Percentiles rank a stretch among this genome's conserved stretches.
These are phyloP conservation scores for Candida labiduridarum DNA, from an alignment of 1,139 yeast species.

Conservation along the genomic window DNA sequence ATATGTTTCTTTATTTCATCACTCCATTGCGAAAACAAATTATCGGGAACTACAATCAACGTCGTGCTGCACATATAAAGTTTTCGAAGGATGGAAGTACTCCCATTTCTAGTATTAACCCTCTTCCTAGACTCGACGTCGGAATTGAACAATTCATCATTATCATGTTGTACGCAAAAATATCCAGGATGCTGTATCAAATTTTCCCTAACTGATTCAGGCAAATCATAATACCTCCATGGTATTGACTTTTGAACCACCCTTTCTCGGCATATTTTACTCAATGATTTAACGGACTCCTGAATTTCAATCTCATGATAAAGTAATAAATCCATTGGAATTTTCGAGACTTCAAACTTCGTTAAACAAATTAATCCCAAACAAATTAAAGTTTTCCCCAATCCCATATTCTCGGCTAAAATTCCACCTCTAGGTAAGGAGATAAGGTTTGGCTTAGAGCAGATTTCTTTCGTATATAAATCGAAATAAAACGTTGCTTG, in stretches of 20 bases:
- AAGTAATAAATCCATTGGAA: slow-evolving; percentile 39
- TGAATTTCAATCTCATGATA: slow-evolving; percentile 12
- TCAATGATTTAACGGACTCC: slow-evolving; percentile 22
- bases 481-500: slow-evolving; percentile 34
- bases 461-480: slow-evolving; percentile 27
- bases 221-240: slow-evolving; percentile 58
- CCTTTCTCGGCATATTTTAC: slow-evolving; percentile 43
- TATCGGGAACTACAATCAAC: slow-evolving; percentile 65
- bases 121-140: slow-evolving; percentile 19
- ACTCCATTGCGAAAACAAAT: slow-evolving; percentile 67
- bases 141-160: slow-evolving; percentile 2
- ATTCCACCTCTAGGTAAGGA: slow-evolving; percentile 65
- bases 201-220: slow-evolving; percentile 40
- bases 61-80: slow-evolving; percentile 54
- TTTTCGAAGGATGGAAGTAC: slow-evolving; percentile 21
- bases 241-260: slow-evolving; percentile 53
- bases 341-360: slow-evolving; percentile 49
- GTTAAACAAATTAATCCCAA: slow-evolving; percentile 61
- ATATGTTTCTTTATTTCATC: slow-evolving; percentile 61
- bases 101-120: slow-evolving; percentile 12
- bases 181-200: slow-evolving; percentile 45
- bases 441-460: slow-evolving; percentile 39
- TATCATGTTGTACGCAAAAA: slow-evolving; percentile 24
- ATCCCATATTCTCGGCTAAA: slow-evolving; percentile 76
- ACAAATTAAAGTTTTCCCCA: slow-evolving; percentile 72